A percentile compares a stretch with the other conserved stretches of the same genome.
These are phyloP conservation scores for Yamadazyma jaroonii DNA, from an alignment of 1,139 yeast species.

Conservation along the genomic window DNA sequence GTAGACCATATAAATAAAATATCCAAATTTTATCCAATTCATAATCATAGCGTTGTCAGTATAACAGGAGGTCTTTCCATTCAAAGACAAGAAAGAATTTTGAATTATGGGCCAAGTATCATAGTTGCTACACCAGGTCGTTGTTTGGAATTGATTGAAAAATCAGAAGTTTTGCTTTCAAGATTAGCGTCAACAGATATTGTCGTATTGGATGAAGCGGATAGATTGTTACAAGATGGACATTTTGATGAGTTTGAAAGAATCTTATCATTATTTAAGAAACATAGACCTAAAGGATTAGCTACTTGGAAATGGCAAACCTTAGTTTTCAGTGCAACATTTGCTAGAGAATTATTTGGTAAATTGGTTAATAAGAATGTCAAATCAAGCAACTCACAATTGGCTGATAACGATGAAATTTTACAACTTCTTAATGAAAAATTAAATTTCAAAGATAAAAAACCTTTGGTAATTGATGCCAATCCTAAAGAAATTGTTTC, in stretches of 20 bases:
- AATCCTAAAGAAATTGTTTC: slow-evolving; percentile 86
- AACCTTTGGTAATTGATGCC: slow-evolving; percentile 72
- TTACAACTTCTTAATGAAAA: slow-evolving; percentile 54
- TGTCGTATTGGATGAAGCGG: slow-evolving; percentile 95
- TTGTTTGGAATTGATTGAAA: slow-evolving; percentile 74
- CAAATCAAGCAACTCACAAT: slow-evolving; percentile 27
- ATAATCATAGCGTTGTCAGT: slow-evolving; percentile 61
- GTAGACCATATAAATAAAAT: slow-evolving; percentile 69
- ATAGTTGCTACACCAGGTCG: slow-evolving; percentile 97
- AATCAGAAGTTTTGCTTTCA: slow-evolving; percentile 50
- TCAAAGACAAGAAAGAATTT: slow-evolving; percentile 83
- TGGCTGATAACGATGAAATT: slow-evolving; percentile 51
- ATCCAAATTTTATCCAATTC: slow-evolving; percentile 58
- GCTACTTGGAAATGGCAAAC: slow-evolving; percentile 75
- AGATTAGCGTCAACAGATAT: slow-evolving; percentile 64
- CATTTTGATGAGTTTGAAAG: slow-evolving; percentile 92
- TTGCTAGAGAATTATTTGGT: slow-evolving; percentile 76
- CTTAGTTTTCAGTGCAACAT: slow-evolving; percentile 91
- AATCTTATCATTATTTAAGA: slow-evolving; percentile 60
- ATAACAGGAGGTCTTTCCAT: slow-evolving; percentile 94
- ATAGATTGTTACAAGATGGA: slow-evolving; percentile 90
- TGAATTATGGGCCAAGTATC: slow-evolving; percentile 73
- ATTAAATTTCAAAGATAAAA: slow-evolving; percentile 55
- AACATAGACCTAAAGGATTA: slow-evolving; percentile 26
- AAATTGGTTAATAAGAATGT: slow-evolving; percentile 50